Base-by-base conservation (phyloP, 129 eudicot species). In the Ambrosia trifida region DNA sequence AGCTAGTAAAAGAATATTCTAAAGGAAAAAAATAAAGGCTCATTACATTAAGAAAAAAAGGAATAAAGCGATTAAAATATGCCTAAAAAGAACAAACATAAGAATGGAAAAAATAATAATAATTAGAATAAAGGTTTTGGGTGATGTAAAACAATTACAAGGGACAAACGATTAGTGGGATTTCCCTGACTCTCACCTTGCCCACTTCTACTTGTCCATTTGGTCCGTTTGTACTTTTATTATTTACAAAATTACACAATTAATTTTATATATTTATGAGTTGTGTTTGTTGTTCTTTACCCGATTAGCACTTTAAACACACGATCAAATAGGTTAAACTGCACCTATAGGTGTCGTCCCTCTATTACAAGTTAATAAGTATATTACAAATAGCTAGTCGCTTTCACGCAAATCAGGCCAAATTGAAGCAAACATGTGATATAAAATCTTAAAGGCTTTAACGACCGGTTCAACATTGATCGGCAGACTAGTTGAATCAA, bases 131-230 rank as follows among this genome's bases (percentile, higher is more conserved):
- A 72, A 46, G 79, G 74, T 70, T 65, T 50, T 73, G 72, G 72
- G 58, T 28, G 78, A 73, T 70, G 75, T 60, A 72, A 69, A 72
- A 66, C 73, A 53, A 73, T 43, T 18, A 73, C 80, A 69, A 72
- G 73, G 74, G 90, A 85, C 90, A 79, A 79, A 61, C 44, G 19
- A 73, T 72, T n/a, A 79, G 82, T 84, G 87, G 85, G 85, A 87
- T 79, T 79, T 70, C 80, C 85, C 74, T 75, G 49, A 61, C 77
- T 68, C 68, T 51, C 83, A 79, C 73, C 30, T 44, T 54, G 43
- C 83, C 89, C 89, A 81, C 84, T 72, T 84, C 73, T 73, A 44
- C 61, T 73, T 84, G 88, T 81, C 89, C 71, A 74, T 58, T 53
- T 52, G 11, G 6, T 64, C 43, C 47, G 40, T 66, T 61, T 68